Evolutionary conservation across 2,329 filamentous ascomycete genomes (phyloP), one percentile per base, ranked within the genome.

Genomic region (Huntiella bhutanensis): DNA sequence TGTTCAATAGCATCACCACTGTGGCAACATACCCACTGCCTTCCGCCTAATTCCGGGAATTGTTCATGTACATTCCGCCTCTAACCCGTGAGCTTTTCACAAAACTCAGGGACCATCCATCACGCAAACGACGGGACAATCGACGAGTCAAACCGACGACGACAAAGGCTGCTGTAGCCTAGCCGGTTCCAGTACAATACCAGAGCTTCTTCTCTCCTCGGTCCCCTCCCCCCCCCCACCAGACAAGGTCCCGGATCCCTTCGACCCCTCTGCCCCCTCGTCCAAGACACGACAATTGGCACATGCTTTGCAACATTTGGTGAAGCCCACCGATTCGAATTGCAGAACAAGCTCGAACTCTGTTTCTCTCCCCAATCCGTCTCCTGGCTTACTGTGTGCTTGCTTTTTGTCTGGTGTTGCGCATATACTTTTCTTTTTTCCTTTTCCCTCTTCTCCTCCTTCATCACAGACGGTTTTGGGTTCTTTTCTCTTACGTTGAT

Each of bases 391-490:
- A 11, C 13, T 16, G 33, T 35, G 17, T 41, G 17, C 33, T 45
- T 19, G 22, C 43, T 45, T 28, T 49, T 13, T 34, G 37, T 46
- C 6, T 49, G 33, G 17, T 37, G 28, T 45, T 45, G 28, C 11
- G 15, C 42, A n/a, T 45, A 38, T 38, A 36, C 38, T 37, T 28
- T 45, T 28, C 12, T 38, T 45, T 38, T 38, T 35, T 19, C 32
- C 35, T 36, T 45, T 36, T 45, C 17, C 38, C 43, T 28, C 22
- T 28, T 28, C 22, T 28, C 22, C 7, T 28, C 7, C 22, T 28
- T 33, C 40, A 33, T 42, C 22, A 28, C 22, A 28, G 22, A 28
- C 22, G 22, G 22, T 28, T 10, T 28, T 28, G 22, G 22, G 22
- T 28, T 28, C 22, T 28, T 28, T 28, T 28, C 22, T 28, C 22